These are phyloP conservation scores for Inga laurina DNA, from an alignment of 306 rosid genomes.

Conservation along the genomic window DNA sequence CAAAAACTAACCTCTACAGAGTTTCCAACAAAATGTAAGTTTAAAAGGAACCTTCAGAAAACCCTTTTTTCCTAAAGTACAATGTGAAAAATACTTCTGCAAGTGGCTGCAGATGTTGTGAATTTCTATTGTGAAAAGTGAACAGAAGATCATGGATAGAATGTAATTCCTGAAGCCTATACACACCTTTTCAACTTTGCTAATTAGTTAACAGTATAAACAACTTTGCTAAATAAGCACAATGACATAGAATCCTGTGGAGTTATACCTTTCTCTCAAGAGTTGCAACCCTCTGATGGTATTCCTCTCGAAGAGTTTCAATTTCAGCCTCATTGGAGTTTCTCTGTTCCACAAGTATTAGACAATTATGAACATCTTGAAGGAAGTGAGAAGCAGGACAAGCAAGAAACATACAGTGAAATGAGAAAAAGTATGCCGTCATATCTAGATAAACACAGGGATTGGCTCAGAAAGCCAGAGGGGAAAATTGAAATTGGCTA, in stretches of 20 bases:
- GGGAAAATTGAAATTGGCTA: not conserved
- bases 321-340: conserved; percentile 77
- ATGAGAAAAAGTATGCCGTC: not conserved
- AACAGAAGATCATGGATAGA: not conserved
- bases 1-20: not conserved
- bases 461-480: not conserved
- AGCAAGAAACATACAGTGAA: not conserved
- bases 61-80: not conserved
- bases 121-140: not conserved
- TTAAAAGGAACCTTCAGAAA: not conserved
- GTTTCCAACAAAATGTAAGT: not conserved
- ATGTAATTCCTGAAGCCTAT: not conserved
- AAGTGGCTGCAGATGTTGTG: not conserved
- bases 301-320: conserved; percentile 76
- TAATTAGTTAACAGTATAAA: not conserved
- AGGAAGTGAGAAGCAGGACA: conserved; percentile 1
- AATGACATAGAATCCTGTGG: not conserved
- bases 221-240: not conserved
- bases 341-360: conserved; percentile 54
- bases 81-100: not conserved
- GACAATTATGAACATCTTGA: conserved; percentile 13
- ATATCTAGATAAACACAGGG: not conserved
- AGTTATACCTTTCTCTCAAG: conserved; percentile 68
- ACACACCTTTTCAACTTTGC: conserved; percentile 11
- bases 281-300: conserved; percentile 74